Base-by-base conservation (phyloP, 2,329 filamentous ascomycete species). In the Talaromyces sp. region DNA sequence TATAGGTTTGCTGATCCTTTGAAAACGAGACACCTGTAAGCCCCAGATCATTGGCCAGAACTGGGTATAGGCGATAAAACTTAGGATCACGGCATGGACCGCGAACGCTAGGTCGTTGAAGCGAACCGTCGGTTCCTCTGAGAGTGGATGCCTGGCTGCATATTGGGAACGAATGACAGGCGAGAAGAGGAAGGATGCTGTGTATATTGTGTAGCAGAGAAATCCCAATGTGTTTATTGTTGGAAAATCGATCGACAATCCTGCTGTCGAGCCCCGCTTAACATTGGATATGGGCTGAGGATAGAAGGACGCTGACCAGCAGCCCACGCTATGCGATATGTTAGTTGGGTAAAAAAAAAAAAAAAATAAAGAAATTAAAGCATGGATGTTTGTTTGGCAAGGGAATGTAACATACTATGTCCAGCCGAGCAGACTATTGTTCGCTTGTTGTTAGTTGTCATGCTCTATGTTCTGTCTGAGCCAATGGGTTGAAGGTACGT, bases 101-200 rank as follows among this genome's bases (percentile, higher is more conserved):
- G 92, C 91, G 70, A 97, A 97, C 13, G 86, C 84, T 54, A 97
- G 82, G 75, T 99, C 94, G 75, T 97, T 97, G 74, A 90, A 84
- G 50, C 88, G 85, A 27, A 96, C 92, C 1, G 92, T 94, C 3
- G 93, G 91, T 39, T 88, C 83, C 7, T 90, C 86, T 4, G 87
- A 85, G 41, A 82, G 73, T 2, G 83, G 84, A 72, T 97, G 85
- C 55, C 94, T 86, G 16, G 83, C 81, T 19, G 91, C 91, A 77
- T 99, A 99, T 70, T 97, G 90, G 32, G 77, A 72, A 48, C 89
- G 87, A 51, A 97, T 87, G 13, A 84, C 75, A 2, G 89, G 81
- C 16, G 91, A 95, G 74, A 86, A 95, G 61, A 93, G 85, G 66
- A 97, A 90, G 1, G 85, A 79, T 8, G 79, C 70, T 44, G 89